Evolutionary conservation across 2,329 filamentous ascomycete species (phyloP).

Genomic region (Penicillium sp.): DNA sequence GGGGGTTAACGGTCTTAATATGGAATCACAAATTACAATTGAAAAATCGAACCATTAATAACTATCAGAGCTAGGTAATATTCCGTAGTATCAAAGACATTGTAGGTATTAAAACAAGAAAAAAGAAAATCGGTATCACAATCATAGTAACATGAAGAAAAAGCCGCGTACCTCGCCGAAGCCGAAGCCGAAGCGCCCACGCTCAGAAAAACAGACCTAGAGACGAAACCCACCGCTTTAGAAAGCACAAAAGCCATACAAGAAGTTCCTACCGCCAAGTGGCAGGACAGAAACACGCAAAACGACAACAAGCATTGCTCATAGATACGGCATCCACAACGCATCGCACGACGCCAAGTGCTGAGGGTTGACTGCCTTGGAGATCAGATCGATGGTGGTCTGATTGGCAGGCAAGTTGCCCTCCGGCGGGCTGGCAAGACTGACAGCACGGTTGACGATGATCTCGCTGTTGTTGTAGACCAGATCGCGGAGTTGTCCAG

Average conservation of each 20-base stretch:
- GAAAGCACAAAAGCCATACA: slow-evolving; percentile 15
- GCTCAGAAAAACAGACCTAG: slow-evolving; percentile 22
- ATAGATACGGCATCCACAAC: slow-evolving; percentile 97
- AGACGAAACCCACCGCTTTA: slow-evolving; percentile 13
- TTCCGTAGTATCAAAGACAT: slow-evolving; percentile 14
- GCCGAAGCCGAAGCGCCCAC: slow-evolving; percentile 28
- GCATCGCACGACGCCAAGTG: slow-evolving; percentile 86
- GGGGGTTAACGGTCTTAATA: no score
- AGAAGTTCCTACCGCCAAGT: slow-evolving; percentile 3
- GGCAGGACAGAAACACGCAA: slow-evolving; percentile 19
- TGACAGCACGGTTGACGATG: slow-evolving; percentile 86
- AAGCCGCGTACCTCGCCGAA: slow-evolving; percentile 16
- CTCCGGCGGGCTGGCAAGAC: slow-evolving; percentile 73
- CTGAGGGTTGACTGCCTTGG: slow-evolving; percentile 88
- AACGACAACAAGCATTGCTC: slow-evolving; percentile 8
- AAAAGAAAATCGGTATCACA: slow-evolving; percentile 24
- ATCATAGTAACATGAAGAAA: slow-evolving; percentile 16
- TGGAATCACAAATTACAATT: no score
- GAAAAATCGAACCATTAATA: slow-evolving; percentile 18
- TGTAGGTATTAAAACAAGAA: slow-evolving; percentile 11
- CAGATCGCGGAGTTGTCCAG: slow-evolving; percentile 71
- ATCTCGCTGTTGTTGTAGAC: slow-evolving; percentile 85
- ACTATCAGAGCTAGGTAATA: slow-evolving; percentile 6
- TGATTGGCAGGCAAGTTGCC: slow-evolving; percentile 89
- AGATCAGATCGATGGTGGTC: slow-evolving; percentile 91